Base-by-base conservation (phyloP, 2,329 filamentous ascomycete genomes). In the Aspergillus sp. region DNA sequence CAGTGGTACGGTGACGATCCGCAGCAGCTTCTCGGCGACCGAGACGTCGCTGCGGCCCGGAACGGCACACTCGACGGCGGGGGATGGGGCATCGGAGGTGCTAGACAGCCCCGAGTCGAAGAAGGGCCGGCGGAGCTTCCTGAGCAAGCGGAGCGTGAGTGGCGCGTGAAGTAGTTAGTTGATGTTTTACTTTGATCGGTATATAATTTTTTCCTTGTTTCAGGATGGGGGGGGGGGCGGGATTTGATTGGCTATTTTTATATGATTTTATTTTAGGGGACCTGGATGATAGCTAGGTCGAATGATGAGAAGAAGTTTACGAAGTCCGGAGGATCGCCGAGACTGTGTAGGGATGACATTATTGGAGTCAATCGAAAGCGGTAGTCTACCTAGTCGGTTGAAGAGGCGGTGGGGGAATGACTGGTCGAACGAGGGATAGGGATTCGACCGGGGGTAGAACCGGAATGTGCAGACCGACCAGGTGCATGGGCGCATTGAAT, bases 1-100 rank as follows among this genome's bases (percentile, higher is more conserved):
- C 11, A 79, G 76, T 33, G 91, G 90, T 20, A 81, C 74, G 1
- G 86, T 96, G 1, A 78, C 84, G 0, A 69, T 96, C 44, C 87
- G 85, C 75, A 94, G 87, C 67, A 83, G 77, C 49, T 96, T 95
- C 65, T 76, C 76, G 22, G 73, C 73, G 0, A 73, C 77, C 1
- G 86, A 84, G 43, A 53, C 57, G 36, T 67, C 60, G 17, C 58
- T 66, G 43, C 63, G 71, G 17, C 72, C 72, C 10, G 63, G 64
- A 5, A 74, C 72, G 1, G 65, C 71, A 17, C 61, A 70, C 49
- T 73, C 70, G 10, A 66, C 64, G 7, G 56, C 59, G 1, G 65
- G 64, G 5, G 64, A 61, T 41, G 62, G 56, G 10, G 54, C 57
- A 4, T 64, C 61, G 5, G 67, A 68, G 14, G 48, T 61, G 14